Conservation (phyloP, 352 stramenopile species). For the Globisporangium abappressorium region DNA sequence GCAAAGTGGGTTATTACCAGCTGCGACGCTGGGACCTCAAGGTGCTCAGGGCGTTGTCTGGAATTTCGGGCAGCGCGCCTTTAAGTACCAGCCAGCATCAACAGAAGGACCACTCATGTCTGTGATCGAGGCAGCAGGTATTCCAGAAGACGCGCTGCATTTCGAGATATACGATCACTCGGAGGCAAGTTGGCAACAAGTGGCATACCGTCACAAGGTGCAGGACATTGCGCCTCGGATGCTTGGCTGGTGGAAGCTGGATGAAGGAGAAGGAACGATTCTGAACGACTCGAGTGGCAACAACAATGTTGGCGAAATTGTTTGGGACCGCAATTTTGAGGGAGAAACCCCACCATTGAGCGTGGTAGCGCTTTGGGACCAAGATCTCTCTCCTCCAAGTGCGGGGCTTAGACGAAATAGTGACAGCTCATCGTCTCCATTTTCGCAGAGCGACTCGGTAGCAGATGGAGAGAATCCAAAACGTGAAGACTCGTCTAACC, state of each 20-base stretch:
- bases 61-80: slow-evolving; percentile 67
- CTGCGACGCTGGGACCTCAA: slow-evolving; percentile 44
- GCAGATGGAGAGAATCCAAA: not conserved
- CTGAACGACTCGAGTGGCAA: slow-evolving; percentile 45
- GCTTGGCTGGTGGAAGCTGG: slow-evolving; percentile 58
- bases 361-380: slow-evolving; percentile 11
- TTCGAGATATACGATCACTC: slow-evolving; percentile 67
- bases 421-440: slow-evolving; percentile 25
- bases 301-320: not conserved
- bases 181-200: slow-evolving; percentile 48
- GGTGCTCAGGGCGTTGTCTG: slow-evolving; percentile 62
- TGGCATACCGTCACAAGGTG: slow-evolving; percentile 59
- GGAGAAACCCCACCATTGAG: not conserved
- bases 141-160: slow-evolving; percentile 23
- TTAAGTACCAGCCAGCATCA: slow-evolving; percentile 38
- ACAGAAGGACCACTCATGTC: slow-evolving; percentile 25
- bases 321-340: not conserved
- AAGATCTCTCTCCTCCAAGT: slow-evolving; percentile 19
- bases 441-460: slow-evolving; percentile 14
- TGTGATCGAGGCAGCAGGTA: slow-evolving; percentile 29
- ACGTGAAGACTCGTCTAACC: not conserved
- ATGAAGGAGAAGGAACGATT: slow-evolving; percentile 39
- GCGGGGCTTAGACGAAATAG: slow-evolving; percentile 27
- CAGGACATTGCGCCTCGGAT: slow-evolving; percentile 51
- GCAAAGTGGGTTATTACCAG: slow-evolving; percentile 19